These are phyloP conservation scores for Colletotrichum sp. DNA, from an alignment of 2,329 filamentous ascomycete species.

Conservation along the genomic window DNA sequence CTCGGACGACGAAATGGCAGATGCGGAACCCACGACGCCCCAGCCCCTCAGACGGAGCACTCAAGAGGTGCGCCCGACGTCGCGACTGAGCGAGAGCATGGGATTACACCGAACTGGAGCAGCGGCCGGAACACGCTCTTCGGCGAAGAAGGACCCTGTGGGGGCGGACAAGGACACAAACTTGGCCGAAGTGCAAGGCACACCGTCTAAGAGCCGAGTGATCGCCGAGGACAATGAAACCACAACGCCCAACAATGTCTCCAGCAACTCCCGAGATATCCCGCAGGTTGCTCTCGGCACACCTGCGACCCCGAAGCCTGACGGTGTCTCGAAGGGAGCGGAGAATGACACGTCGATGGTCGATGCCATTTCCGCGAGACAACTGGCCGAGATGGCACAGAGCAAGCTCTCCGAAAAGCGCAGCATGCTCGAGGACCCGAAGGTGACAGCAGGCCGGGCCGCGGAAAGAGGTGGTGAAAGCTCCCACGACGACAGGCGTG, in stretches of 20 bases:
- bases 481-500: not conserved
- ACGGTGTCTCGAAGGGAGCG: not conserved
- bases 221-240: not conserved
- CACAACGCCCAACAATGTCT: not conserved
- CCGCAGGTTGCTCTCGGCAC: not conserved
- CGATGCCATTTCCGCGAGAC: not conserved
- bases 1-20: constrained; percentile 9
- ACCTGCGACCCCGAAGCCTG: not conserved
- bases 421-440: not conserved
- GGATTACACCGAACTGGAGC: not conserved
- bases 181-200: not conserved
- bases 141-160: not conserved
- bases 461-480: not conserved
- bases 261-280: not conserved
- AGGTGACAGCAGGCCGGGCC: not conserved
- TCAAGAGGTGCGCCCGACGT: constrained; percentile 15
- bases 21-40: not conserved
- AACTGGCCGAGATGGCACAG: not conserved
- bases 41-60: constrained; percentile 11
- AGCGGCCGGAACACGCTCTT: constrained; percentile 6
- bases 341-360: not conserved
- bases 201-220: not conserved
- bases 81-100: not conserved
- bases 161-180: not conserved
- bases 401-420: not conserved